Percentiles rank a stretch among this genome's conserved stretches.
These are phyloP conservation scores for Ajuga reptans DNA, from an alignment of 305 asterid species.

Conservation along the genomic window DNA sequence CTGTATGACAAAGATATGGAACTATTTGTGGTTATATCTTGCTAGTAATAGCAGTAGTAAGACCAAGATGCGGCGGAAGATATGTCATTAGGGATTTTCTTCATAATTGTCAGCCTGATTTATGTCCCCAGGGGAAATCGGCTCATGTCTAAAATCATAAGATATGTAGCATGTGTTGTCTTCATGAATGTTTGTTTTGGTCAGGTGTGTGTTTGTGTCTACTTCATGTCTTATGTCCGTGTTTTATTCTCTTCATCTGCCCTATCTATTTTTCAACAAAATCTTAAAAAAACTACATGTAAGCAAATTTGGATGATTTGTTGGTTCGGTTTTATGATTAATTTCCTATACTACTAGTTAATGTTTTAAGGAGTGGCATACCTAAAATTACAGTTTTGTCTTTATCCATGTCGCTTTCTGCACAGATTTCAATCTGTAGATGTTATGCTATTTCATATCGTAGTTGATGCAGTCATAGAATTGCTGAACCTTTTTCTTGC, in stretches of 20 bases:
- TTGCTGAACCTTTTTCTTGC: slow-evolving; percentile 11
- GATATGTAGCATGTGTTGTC: background rate
- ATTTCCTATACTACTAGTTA: background rate
- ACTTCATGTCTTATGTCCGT: slow-evolving; percentile 1
- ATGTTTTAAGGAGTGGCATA: background rate
- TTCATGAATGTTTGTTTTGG: background rate
- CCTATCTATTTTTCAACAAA: background rate
- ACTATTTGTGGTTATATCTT: background rate
- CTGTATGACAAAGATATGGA: background rate
- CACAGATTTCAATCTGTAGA: background rate
- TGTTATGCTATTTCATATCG: slow-evolving; percentile 4
- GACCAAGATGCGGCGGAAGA: background rate
- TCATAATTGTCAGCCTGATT: background rate
- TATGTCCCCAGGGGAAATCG: background rate
- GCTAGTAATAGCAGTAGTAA: background rate
- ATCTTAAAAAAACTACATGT: background rate
- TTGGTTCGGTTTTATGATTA: slow-evolving; percentile 3
- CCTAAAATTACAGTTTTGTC: background rate
- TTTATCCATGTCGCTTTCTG: background rate
- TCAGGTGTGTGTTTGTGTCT: background rate
- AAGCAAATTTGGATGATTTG: background rate
- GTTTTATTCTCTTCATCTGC: background rate
- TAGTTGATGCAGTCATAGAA: slow-evolving; percentile 5
- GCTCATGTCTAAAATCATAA: background rate
- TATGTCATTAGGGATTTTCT: background rate